Conservation (phyloP, 352 stramenopile genomes). For the Aphanomyces astaci region DNA sequence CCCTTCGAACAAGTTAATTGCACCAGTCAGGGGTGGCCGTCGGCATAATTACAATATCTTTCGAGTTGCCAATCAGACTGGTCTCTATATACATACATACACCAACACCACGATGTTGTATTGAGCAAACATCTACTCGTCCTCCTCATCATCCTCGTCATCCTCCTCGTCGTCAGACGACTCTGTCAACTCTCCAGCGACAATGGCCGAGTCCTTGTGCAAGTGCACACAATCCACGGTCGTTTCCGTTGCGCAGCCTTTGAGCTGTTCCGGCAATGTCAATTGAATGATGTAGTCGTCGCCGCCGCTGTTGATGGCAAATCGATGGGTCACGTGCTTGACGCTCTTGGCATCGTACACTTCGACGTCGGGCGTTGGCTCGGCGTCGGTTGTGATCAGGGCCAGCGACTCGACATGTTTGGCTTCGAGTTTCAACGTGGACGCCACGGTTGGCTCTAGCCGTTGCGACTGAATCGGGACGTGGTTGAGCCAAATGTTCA, state of each 20-base stretch:
- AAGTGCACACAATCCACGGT: constrained; percentile 26
- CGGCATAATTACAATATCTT: no score
- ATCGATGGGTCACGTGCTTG: constrained; percentile 16
- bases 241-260: constrained; percentile 21
- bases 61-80: not conserved
- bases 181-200: constrained; percentile 24
- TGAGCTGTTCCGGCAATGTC: constrained; percentile 27
- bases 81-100: not conserved
- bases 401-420: constrained; percentile 24
- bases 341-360: constrained; percentile 14
- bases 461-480: constrained; percentile 37
- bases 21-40: no score
- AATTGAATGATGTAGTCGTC: constrained; percentile 29
- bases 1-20: no score
- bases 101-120: not conserved
- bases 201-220: constrained; percentile 27
- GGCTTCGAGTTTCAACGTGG: constrained; percentile 19
- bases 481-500: constrained; percentile 64
- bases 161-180: constrained; percentile 27
- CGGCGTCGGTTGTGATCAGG: constrained; percentile 23
- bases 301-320: constrained; percentile 14
- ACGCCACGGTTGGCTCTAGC: constrained; percentile 27
- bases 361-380: constrained; percentile 12
- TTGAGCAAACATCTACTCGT: no score
- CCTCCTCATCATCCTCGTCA: constrained; percentile 27